Base-by-base conservation (phyloP, 768 basidiomycete species). In the Suillus placidus region DNA sequence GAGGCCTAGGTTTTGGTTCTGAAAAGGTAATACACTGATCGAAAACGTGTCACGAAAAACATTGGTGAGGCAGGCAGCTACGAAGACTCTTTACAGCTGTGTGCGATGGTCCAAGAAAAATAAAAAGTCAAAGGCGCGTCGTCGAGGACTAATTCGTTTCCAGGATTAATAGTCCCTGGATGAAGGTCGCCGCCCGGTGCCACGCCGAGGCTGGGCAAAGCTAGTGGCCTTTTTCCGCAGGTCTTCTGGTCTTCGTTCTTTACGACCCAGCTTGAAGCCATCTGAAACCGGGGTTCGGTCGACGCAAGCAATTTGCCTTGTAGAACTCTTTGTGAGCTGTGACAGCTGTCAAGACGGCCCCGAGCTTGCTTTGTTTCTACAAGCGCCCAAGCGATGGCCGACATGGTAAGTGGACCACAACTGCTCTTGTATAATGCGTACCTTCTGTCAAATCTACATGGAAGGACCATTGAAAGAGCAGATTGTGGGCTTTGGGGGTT, bases 291-390 rank as follows among this genome's bases (percentile, higher is more conserved):
- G 38, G 35, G 58, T 63, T 30, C 23, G 26, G 52, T 54, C 54
- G 62, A 65, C 62, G 51, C 16, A 38, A 64, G 45, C 30, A 32
- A 23, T 40, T 51, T 30, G 14, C 14, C 18, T 38, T 52, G 40
- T 40, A 1, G 57, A 47, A 12, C 43, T 65, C 69, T 67, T 75
- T 75, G 72, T 75, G 73, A 51, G 64, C 66, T 1, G n/a, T 66
- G 64, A 35, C 54, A 37, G 66, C 38, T 64, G 63, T 64, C 63
- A 66, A 20, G 14, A 20, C 20, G 62, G 20, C 2, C 10, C 20
- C 20, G 20, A 55, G 32, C 32, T 55, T 6, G 32, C 62, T 66
- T 66, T 66, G 62, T 66, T 34, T 38, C 14, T 8, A 13, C 23
- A 45, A 51, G 32, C 45, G 56, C 30, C 63, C 49, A 60, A 35